A percentile compares a stretch with the other conserved stretches of the same genome.
Evolutionary conservation across 805 yeast genomes (phyloP).

Genomic region (Wickerhamiella siamensis): DNA sequence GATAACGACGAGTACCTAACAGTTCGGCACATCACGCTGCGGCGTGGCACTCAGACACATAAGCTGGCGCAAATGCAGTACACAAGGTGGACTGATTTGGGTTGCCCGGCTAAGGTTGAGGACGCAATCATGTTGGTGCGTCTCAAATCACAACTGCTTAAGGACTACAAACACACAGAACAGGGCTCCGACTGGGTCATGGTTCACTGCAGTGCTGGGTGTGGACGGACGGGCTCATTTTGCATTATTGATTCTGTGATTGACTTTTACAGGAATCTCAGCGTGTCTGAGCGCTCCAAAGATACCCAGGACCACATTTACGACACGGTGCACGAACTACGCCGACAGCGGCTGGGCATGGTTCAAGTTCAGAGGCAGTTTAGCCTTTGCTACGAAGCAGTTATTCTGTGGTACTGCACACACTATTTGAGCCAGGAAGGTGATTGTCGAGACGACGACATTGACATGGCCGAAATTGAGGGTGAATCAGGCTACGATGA

Average conservation of each 20-base stretch:
- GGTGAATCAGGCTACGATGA: too few species aligned
- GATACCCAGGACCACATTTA: slow-evolving; percentile 39
- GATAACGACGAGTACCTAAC: slow-evolving; percentile 11
- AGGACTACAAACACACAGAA: slow-evolving; percentile 10
- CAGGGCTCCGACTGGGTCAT: slow-evolving; percentile 26
- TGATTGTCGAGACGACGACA: too few species aligned
- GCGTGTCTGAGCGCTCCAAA: not conserved
- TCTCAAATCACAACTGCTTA: slow-evolving; percentile 31
- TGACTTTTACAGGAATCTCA: slow-evolving; percentile 21
- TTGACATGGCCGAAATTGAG: too few species aligned
- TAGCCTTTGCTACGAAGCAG: slow-evolving; percentile 55
- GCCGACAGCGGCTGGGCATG: slow-evolving; percentile 70
- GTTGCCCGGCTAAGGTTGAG: slow-evolving; percentile 42
- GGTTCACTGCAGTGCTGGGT: slow-evolving; percentile 93
- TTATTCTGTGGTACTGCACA: slow-evolving; percentile 19
- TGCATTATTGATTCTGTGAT: slow-evolving; percentile 30
- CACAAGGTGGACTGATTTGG: slow-evolving; percentile 76
- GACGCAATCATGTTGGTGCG: slow-evolving; percentile 48
- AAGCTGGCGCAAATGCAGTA: slow-evolving; percentile 62
- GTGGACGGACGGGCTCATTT: slow-evolving; percentile 92
- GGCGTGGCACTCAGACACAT: slow-evolving; percentile 22
- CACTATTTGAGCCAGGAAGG: not conserved
- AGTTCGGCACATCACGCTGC: slow-evolving; percentile 34
- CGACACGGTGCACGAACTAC: slow-evolving; percentile 47
- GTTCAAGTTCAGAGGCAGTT: slow-evolving; percentile 71